Conservation (phyloP, 164 flowering plant species). For the Paratinospora sagittata region DNA sequence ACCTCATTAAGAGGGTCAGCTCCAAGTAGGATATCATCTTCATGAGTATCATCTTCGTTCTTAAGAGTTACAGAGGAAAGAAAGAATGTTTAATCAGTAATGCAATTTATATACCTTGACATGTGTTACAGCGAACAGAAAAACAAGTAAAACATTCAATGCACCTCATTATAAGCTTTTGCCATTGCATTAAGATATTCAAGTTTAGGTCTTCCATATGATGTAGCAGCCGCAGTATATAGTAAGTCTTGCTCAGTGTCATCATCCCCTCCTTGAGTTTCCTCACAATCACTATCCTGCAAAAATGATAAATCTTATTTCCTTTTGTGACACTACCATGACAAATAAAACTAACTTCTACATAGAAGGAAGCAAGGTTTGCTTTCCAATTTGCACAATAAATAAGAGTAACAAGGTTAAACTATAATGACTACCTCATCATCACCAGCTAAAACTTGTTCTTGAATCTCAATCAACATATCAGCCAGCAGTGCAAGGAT, state of each 20-base stretch:
- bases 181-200: constrained; percentile 77
- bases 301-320: constrained; percentile 2
- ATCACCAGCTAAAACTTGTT: constrained; percentile 52
- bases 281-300: constrained; percentile 95
- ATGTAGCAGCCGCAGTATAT: constrained; percentile 29
- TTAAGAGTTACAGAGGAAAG: constrained; percentile 13
- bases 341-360: not conserved
- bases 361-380: not conserved
- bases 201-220: constrained; percentile 37
- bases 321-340: not conserved
- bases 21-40: constrained; percentile 47
- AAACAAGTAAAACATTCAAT: not conserved
- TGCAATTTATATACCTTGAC: not conserved
- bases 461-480: constrained; percentile 75
- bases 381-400: not conserved
- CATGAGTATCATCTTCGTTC: constrained; percentile 62
- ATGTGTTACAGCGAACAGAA: not conserved
- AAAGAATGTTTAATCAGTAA: constrained; percentile 9
- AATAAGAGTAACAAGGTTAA: not conserved
- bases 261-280: constrained; percentile 36
- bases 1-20: constrained; percentile 87
- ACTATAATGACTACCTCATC: constrained; percentile 46
- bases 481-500: constrained; percentile 78
- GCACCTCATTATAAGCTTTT: constrained; percentile 62
- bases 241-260: constrained; percentile 31